A percentile compares a stretch with the other conserved stretches of the same genome.
Evolutionary conservation across 768 basidiomycete species (phyloP).

Genomic region (Candolleomyces aberdarensis): DNA sequence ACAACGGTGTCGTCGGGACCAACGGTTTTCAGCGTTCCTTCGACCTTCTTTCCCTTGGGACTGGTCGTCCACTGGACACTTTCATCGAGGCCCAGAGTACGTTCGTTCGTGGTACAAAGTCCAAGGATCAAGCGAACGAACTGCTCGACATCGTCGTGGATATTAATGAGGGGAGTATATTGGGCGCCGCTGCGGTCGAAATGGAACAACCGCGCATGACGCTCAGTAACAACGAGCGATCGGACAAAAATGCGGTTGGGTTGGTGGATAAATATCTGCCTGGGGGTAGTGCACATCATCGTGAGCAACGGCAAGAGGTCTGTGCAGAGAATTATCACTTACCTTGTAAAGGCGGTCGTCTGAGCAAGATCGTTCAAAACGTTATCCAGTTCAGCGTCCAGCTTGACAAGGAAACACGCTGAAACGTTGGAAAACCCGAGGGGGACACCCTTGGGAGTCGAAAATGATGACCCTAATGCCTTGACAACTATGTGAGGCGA

Average conservation of each 20-base stretch:
- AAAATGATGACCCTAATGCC: neutral
- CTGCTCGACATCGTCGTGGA: neutral
- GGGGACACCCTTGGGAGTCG: too few species aligned
- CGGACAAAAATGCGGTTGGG: constrained; percentile 2
- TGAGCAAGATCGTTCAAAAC: neutral
- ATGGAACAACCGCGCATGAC: constrained; percentile 1
- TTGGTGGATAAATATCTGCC: constrained; percentile 3
- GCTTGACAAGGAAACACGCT: neutral
- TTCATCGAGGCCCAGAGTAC: neutral
- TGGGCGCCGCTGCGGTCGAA: constrained; percentile 4
- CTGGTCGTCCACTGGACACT: neutral
- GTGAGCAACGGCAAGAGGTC: too few species aligned
- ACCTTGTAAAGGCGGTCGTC: neutral
- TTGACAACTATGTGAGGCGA: neutral
- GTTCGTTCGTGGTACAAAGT: neutral
- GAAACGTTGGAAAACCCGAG: neutral
- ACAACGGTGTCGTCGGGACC: neutral
- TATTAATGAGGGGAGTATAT: neutral
- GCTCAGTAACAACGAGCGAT: neutral
- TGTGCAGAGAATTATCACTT: neutral
- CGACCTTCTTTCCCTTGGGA: neutral
- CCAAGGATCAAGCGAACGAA: constrained; percentile 5
- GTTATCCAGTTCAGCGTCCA: neutral
- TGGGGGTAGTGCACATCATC: neutral
- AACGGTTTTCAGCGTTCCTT: neutral